Percentiles rank a stretch among this genome's conserved stretches.
phyloP scores from a whole-genome alignment of 805 yeast species.

The Cyberlindnera xishuangbannaensis region DNA sequence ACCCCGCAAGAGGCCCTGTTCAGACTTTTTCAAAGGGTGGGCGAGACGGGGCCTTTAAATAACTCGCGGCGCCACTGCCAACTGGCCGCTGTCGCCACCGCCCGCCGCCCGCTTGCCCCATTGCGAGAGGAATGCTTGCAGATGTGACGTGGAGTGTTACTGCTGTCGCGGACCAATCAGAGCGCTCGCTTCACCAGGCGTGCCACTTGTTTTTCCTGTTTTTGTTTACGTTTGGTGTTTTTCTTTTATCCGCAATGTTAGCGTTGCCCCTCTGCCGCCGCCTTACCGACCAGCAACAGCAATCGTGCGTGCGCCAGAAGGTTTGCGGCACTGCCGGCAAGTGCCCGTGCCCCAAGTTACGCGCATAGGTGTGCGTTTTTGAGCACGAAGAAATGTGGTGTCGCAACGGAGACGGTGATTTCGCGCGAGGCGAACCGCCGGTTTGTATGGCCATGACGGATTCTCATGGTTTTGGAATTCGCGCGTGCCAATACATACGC shows the following conservation, averaged over 20 bases:
- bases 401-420: slow-evolving; percentile 2
- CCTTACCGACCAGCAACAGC: too few relatives aligned
- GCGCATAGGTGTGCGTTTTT: slow-evolving; percentile 16
- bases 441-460: slow-evolving; percentile 5
- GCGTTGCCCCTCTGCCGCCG: too few relatives aligned
- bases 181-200: neutral
- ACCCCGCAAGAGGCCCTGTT: too few relatives aligned
- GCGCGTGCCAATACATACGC: slow-evolving; percentile 2
- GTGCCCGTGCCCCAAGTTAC: slow-evolving; percentile 8
- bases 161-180: slow-evolving; percentile 5
- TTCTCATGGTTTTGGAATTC: neutral
- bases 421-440: neutral
- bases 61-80: neutral
- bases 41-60: neutral
- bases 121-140: too few relatives aligned
- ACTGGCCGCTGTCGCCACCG: neutral
- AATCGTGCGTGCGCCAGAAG: too few relatives aligned
- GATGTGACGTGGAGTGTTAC: too few relatives aligned
- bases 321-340: neutral
- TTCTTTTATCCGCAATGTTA: too few relatives aligned
- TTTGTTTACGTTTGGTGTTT: neutral
- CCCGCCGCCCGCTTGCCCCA: too few relatives aligned
- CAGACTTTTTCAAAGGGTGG: neutral
- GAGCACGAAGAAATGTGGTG: slow-evolving; percentile 12
- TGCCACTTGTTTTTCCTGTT: neutral